Conservation (phyloP, 139 green algal species). For the Nannochloris sp. region DNA sequence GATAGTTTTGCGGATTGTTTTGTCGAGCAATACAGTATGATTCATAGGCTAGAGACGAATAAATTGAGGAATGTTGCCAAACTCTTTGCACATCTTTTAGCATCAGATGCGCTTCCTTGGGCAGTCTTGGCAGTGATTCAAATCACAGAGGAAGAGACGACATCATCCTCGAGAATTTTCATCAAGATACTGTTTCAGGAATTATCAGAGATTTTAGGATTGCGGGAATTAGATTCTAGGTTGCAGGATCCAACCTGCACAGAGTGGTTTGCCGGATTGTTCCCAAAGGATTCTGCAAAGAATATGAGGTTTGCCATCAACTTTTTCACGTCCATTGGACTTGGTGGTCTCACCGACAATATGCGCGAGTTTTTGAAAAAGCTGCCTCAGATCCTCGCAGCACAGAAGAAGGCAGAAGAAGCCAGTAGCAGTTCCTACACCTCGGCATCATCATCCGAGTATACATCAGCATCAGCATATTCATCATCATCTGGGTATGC, state of each 20-base stretch:
- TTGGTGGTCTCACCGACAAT: constrained; percentile 87
- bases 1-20: constrained; percentile 85
- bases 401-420: constrained; percentile 23
- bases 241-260: constrained; percentile 62
- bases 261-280: constrained; percentile 68
- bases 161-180: constrained; percentile 94
- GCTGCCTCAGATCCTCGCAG: constrained; percentile 30
- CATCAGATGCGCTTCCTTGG: constrained; percentile 84
- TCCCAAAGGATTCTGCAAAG: constrained; percentile 69
- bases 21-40: constrained; percentile 84
- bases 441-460: not conserved
- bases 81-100: constrained; percentile 91
- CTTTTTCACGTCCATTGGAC: constrained; percentile 98
- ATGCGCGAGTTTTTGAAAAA: constrained; percentile 75
- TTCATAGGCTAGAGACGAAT: constrained; percentile 98
- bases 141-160: constrained; percentile 97
- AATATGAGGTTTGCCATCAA: constrained; percentile 99
- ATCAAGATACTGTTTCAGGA: constrained; percentile 99
- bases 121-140: constrained; percentile 67
- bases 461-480: constrained; percentile 5
- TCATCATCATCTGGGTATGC: constrained; percentile 1
- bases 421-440: constrained; percentile 7
- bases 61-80: constrained; percentile 98
- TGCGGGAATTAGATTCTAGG: constrained; percentile 74
- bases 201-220: constrained; percentile 82